Base-by-base conservation (phyloP, 768 basidiomycete species). In the Leccinum fibrillosum region DNA sequence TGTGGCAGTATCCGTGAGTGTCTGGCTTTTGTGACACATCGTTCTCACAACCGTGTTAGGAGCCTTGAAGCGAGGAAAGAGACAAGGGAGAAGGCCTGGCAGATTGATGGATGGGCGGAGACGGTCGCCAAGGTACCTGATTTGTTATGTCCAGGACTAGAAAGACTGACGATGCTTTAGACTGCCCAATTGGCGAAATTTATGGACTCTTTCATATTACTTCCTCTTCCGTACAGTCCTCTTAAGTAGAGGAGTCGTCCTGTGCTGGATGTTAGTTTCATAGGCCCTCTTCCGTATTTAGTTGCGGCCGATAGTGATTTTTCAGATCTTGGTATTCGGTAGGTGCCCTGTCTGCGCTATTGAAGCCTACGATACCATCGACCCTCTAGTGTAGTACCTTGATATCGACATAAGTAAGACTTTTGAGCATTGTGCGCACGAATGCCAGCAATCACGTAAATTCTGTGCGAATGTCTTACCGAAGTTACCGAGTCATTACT, bases 1-100 rank as follows among this genome's bases (percentile, higher is more conserved):
- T 98, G 76, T 98, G 96, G 96, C 95, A 98, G 75, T 96, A 96
- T 71, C 86, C 87, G 92, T 93, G 66, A 70, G 87, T 81, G 59
- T 58, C 21, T 55, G 15, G 52, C 19, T 17, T 48, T 60, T 59
- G 28, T 30, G 34, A 48, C 51, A 57, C 52, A 53, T 34, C 25
- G 15, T 57, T 67, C 56, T 56, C 58, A 62, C 55, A 55, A 32
- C 6, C 49, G 7, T 49, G 52, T 52, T 60, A 90, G 90, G 56
- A 83, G 84, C 65, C 79, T 97, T 56, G 86, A 92, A 61, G 82
- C 81, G 8, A 81, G 96, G 59, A 96, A 94, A 74, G 86, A 90
- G 63, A 85, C 79, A 45, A 82, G 96, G 44, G 91, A 96, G 73
- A 84, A 87, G 71, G 94, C 94, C 23, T 99, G 96, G 96, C 83